phyloP scores from a whole-genome alignment of 495 filamentous ascomycete genomes.

The Parachaetomium inaequale region DNA sequence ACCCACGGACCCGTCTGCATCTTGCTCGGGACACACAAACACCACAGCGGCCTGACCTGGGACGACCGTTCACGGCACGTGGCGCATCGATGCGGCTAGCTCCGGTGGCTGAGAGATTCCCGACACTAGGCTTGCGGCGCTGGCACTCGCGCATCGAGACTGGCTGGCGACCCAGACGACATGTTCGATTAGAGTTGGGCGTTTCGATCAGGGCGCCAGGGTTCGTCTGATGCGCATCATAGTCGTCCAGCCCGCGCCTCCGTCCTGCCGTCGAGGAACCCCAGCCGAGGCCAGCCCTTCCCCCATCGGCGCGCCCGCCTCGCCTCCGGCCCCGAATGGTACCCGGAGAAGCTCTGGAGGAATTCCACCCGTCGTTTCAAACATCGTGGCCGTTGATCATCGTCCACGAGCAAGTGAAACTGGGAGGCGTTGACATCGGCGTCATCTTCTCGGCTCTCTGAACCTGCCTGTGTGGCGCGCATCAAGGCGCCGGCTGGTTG shows the following conservation, averaged over 20 bases:
- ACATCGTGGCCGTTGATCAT: not conserved
- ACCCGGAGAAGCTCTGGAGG: not conserved
- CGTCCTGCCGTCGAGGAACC: constrained; percentile 14
- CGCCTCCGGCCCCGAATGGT: constrained; percentile 3
- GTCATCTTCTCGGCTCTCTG: too few species aligned
- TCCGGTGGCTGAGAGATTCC: constrained; percentile 4
- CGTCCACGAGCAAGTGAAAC: not conserved
- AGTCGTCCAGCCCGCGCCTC: constrained; percentile 13
- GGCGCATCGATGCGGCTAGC: constrained; percentile 14
- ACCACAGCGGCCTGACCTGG: too few species aligned
- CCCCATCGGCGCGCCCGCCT: constrained; percentile 20
- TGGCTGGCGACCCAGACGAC: constrained; percentile 3
- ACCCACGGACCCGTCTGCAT: not conserved
- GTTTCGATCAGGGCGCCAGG: constrained; percentile 5
- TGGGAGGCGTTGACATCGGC: not conserved
- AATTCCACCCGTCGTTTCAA: not conserved
- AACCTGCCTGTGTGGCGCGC: not conserved
- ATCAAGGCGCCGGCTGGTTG: not conserved
- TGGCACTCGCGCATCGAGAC: not conserved
- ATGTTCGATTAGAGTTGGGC: constrained; percentile 15
- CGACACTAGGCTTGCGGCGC: constrained; percentile 1
- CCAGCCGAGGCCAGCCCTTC: constrained; percentile 7
- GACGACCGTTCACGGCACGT: constrained; percentile 9
- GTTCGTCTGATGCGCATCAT: constrained; percentile 17
- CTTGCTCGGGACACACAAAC: not conserved